A percentile compares a stretch with the other conserved stretches of the same genome.
Conservation (phyloP, 805 yeast species). For the Schwanniomyces sp. region DNA sequence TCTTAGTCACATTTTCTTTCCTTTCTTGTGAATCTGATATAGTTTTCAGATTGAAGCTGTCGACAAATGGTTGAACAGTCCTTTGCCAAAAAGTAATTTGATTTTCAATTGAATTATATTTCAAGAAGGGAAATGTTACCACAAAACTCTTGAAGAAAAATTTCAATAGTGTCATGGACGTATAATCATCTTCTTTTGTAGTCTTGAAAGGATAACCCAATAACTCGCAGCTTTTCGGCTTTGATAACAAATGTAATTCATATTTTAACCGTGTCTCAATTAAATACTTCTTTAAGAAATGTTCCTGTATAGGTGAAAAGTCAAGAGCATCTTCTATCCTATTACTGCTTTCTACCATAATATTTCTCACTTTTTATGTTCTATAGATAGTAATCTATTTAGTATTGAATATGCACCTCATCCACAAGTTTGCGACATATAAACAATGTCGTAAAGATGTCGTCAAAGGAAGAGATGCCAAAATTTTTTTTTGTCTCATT, state of each 20-base stretch:
- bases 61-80: conserved; percentile 79
- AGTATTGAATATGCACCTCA: neutral
- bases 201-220: conserved; percentile 78
- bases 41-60: conserved; percentile 69
- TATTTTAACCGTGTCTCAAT: conserved; percentile 57
- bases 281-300: conserved; percentile 81
- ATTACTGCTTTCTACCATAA: neutral
- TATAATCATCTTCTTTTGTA: conserved; percentile 17
- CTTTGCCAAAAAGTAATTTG: conserved; percentile 67
- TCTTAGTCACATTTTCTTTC: conserved; percentile 61
- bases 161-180: conserved; percentile 64
- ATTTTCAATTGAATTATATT: conserved; percentile 45
- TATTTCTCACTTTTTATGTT: neutral
- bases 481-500: neutral
- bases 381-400: neutral
- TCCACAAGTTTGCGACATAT: neutral
- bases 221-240: conserved; percentile 59
- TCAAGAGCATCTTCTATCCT: neutral
- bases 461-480: neutral
- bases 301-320: conserved; percentile 71
- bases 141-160: conserved; percentile 65
- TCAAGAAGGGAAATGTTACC: conserved; percentile 73
- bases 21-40: conserved; percentile 76
- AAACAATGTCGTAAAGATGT: neutral
- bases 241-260: conserved; percentile 62